phyloP scores from a whole-genome alignment of 495 filamentous ascomycete species.

The Talaromyces adpressus region DNA sequence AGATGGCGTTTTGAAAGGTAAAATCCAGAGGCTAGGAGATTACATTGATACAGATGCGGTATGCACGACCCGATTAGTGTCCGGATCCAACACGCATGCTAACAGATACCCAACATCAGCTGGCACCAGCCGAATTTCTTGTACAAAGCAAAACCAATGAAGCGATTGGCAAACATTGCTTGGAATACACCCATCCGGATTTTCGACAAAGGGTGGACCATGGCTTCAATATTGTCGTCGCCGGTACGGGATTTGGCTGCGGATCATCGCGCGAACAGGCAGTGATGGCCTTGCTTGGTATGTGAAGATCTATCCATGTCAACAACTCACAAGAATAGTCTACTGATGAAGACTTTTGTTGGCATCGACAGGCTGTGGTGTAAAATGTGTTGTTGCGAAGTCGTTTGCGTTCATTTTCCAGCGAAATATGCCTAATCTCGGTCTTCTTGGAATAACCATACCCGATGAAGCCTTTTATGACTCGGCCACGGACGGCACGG shows the following conservation, averaged over 20 bases:
- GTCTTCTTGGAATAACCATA: constrained; percentile 31
- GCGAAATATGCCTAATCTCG: constrained; percentile 32
- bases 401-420: constrained; percentile 36
- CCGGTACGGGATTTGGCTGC: constrained; percentile 34
- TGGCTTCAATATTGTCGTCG: constrained; percentile 32
- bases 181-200: constrained; percentile 28
- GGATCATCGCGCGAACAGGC: constrained; percentile 38
- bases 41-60: constrained; percentile 37
- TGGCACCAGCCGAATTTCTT: constrained; percentile 27
- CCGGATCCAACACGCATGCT: not conserved
- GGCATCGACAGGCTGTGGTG: constrained; percentile 13
- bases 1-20: constrained; percentile 13
- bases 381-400: constrained; percentile 32
- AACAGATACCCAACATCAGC: constrained; percentile 7
- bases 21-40: constrained; percentile 29
- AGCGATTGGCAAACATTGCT: constrained; percentile 24
- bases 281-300: constrained; percentile 27
- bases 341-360: not conserved
- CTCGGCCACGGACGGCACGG: constrained; percentile 19
- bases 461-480: constrained; percentile 26
- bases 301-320: not conserved
- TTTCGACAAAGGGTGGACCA: constrained; percentile 26
- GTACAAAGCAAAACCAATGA: constrained; percentile 19
- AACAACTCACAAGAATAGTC: not conserved
- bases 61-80: not conserved